A percentile compares a stretch with the other conserved stretches of the same genome.
Conservation (phyloP, 768 basidiomycete genomes). For the Lactarius hengduanensis region DNA sequence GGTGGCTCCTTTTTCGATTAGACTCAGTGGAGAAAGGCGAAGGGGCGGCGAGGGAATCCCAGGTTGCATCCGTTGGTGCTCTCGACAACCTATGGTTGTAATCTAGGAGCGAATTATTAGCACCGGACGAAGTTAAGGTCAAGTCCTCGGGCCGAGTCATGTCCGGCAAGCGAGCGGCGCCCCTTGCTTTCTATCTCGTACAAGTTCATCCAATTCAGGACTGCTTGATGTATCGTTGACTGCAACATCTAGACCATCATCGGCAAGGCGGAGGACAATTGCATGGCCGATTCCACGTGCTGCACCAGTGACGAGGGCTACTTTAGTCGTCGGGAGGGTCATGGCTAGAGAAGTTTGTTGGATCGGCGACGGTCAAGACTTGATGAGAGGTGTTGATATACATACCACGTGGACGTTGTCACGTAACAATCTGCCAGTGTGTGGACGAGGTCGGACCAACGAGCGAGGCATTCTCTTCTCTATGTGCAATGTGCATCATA, state of each 20-base stretch:
- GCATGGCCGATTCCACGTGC: conserved; percentile 30
- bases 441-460: too few species aligned
- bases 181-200: conserved; percentile 15
- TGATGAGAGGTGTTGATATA: neutral
- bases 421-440: neutral
- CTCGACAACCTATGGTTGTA: neutral
- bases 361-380: too few species aligned
- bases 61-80: neutral
- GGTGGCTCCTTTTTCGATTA: conserved; percentile 17
- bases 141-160: neutral
- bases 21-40: neutral
- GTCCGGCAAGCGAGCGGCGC: conserved; percentile 18
- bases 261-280: conserved; percentile 30
- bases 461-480: too few species aligned
- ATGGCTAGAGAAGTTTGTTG: neutral
- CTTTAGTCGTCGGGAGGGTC: conserved; percentile 9
- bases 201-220: conserved; percentile 4
- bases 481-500: too few species aligned
- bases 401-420: neutral
- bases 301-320: conserved; percentile 31
- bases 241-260: conserved; percentile 28
- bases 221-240: conserved; percentile 26
- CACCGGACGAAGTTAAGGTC: too few species aligned
- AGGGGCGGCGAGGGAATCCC: neutral
- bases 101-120: neutral